phyloP scores from a whole-genome alignment of 805 yeast genomes.

The Metschnikowia continentalis region DNA sequence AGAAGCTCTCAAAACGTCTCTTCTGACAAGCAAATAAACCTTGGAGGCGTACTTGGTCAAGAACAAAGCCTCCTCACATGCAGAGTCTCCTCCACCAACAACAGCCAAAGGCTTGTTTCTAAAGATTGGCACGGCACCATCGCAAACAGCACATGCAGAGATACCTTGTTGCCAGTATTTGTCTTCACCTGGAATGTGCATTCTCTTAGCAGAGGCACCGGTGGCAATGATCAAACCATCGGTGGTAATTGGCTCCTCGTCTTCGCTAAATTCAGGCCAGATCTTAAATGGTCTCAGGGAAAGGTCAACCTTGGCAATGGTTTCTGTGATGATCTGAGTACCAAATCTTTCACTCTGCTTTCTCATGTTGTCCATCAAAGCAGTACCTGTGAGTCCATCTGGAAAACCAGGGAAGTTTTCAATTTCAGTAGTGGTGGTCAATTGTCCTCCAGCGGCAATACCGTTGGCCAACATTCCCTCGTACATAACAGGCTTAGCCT shows the following conservation, averaged over 20 bases:
- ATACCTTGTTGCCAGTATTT: slow-evolving; percentile 99
- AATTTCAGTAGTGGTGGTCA: slow-evolving; percentile 97
- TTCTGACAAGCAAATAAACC: slow-evolving; percentile 89
- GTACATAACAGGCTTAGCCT: slow-evolving; percentile 85
- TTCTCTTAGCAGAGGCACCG: slow-evolving; percentile 97
- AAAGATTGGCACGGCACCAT: slow-evolving; percentile 98
- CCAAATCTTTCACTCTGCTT: slow-evolving; percentile 85
- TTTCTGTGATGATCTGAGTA: slow-evolving; percentile 91
- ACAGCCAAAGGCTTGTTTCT: slow-evolving; percentile 98
- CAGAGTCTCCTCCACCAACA: slow-evolving; percentile 99
- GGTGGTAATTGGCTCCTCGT: slow-evolving; percentile 82
- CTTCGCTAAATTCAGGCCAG: slow-evolving; percentile 96
- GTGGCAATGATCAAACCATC: slow-evolving; percentile 93
- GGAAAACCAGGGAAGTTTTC: slow-evolving; percentile 99
- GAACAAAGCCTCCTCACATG: slow-evolving; percentile 97
- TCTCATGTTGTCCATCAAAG: slow-evolving; percentile 91
- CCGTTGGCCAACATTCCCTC: slow-evolving; percentile 98
- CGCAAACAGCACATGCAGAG: slow-evolving; percentile 99
- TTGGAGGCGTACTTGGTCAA: slow-evolving; percentile 97
- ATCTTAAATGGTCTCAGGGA: slow-evolving; percentile 87
- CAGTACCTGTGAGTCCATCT: slow-evolving; percentile 80
- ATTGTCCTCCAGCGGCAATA: slow-evolving; percentile 97
- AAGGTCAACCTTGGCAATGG: slow-evolving; percentile 88
- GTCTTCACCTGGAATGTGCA: slow-evolving; percentile 93
- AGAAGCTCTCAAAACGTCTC: slow-evolving; percentile 92